These are phyloP conservation scores for Saccharomycopsis selenospora DNA, from an alignment of 805 yeast genomes.

Conservation along the genomic window DNA sequence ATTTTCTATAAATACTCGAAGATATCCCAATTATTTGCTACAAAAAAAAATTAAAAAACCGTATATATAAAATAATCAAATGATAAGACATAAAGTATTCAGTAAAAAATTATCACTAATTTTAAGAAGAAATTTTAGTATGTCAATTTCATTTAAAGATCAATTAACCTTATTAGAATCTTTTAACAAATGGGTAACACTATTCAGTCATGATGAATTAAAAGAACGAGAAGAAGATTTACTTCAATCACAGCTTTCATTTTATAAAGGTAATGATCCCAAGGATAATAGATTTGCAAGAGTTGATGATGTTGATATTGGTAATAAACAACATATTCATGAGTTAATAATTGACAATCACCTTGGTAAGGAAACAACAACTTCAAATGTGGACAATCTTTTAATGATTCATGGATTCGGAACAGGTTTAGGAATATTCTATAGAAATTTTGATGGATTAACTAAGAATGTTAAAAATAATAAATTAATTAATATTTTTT, in stretches of 20 bases:
- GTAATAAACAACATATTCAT: not conserved
- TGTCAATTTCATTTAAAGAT: not conserved
- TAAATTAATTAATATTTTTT: slow-evolving; percentile 39
- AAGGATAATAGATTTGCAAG: not conserved
- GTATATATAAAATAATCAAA: too few relatives aligned
- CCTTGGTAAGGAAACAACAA: slow-evolving; percentile 15
- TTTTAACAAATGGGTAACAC: not conserved
- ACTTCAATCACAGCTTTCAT: not conserved
- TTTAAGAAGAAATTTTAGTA: not conserved
- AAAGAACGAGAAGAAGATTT: not conserved
- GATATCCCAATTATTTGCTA: too few relatives aligned
- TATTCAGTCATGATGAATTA: not conserved
- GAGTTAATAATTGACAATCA: slow-evolving; percentile 2
- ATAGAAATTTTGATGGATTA: slow-evolving; percentile 56
- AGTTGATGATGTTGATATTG: not conserved
- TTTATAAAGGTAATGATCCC: not conserved
- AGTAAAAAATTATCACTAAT: too few relatives aligned
- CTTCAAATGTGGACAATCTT: slow-evolving; percentile 35
- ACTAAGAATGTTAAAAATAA: slow-evolving; percentile 42
- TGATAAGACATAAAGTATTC: too few relatives aligned
- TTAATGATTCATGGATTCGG: slow-evolving; percentile 90
- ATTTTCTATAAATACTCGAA: too few relatives aligned
- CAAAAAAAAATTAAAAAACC: too few relatives aligned
- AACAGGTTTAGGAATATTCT: slow-evolving; percentile 78
- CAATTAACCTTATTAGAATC: not conserved